Evolutionary conservation across 805 yeast genomes (phyloP).

Genomic region (Metschnikowia dekortorum): DNA sequence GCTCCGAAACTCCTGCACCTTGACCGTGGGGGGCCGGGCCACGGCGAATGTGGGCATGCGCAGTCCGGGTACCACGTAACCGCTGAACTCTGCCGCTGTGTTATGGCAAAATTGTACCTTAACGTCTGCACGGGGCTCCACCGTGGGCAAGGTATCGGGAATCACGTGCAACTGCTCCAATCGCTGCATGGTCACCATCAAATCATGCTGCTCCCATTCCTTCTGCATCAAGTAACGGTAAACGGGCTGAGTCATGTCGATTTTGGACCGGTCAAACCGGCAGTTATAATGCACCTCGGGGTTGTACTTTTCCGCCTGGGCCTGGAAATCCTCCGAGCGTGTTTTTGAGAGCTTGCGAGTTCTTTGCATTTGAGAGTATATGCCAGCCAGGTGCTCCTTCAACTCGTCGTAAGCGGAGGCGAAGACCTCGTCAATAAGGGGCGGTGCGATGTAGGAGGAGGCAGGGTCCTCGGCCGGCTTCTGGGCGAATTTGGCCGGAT

Average conservation of each 20-base stretch:
- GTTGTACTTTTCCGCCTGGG: slow-evolving; percentile 66
- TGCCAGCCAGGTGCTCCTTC: slow-evolving; percentile 41
- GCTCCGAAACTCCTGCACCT: slow-evolving; percentile 63
- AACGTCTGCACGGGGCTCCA: slow-evolving; percentile 76
- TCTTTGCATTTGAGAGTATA: slow-evolving; percentile 33
- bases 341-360: slow-evolving; percentile 16
- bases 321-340: slow-evolving; percentile 28
- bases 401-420: slow-evolving; percentile 61
- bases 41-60: slow-evolving; percentile 71
- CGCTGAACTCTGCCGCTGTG: slow-evolving; percentile 46
- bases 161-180: slow-evolving; percentile 78
- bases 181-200: slow-evolving; percentile 87
- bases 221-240: slow-evolving; percentile 64
- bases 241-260: slow-evolving; percentile 75
- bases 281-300: slow-evolving; percentile 82
- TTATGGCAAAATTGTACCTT: slow-evolving; percentile 71
- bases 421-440: slow-evolving; percentile 67
- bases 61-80: slow-evolving; percentile 77
- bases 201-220: slow-evolving; percentile 67
- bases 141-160: slow-evolving; percentile 91
- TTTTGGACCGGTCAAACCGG: slow-evolving; percentile 37
- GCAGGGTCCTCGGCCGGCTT: slow-evolving; percentile 45
- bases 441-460: slow-evolving; percentile 65
- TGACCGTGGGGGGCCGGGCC: slow-evolving; percentile 68
- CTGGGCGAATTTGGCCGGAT: neutral